These are phyloP conservation scores for Ganoderma sinense DNA, from an alignment of 1,284 basidiomycete species.

Conservation along the genomic window DNA sequence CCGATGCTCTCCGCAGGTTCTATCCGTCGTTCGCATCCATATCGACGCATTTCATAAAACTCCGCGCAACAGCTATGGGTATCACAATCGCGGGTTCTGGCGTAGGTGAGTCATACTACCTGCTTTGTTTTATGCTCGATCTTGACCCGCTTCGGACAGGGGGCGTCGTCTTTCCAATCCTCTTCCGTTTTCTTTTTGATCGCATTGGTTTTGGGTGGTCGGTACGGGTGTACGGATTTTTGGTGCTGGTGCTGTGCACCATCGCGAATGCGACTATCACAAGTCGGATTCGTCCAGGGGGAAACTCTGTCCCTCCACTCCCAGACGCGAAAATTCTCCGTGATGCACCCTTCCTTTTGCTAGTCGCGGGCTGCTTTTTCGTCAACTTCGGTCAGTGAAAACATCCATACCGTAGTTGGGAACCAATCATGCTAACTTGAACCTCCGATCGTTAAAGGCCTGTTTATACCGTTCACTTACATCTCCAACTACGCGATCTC, in stretches of 20 bases:
- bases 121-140: background rate
- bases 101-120: slow-evolving; percentile 30
- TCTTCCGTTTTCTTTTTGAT: slow-evolving; percentile 64
- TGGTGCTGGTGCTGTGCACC: slow-evolving; percentile 39
- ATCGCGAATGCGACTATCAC: slow-evolving; percentile 39
- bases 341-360: slow-evolving; percentile 40
- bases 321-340: slow-evolving; percentile 38
- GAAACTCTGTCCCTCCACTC: slow-evolving; percentile 24
- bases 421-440: background rate
- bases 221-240: slow-evolving; percentile 47
- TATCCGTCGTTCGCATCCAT: slow-evolving; percentile 36
- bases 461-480: slow-evolving; percentile 36
- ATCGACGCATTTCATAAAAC: slow-evolving; percentile 63
- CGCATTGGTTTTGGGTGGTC: slow-evolving; percentile 68
- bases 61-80: slow-evolving; percentile 61
- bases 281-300: slow-evolving; percentile 31
- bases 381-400: slow-evolving; percentile 36
- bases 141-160: slow-evolving; percentile 44
- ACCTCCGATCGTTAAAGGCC: slow-evolving; percentile 9
- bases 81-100: slow-evolving; percentile 48
- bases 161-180: slow-evolving; percentile 72
- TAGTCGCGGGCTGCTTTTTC: slow-evolving; percentile 39
- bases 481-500: slow-evolving; percentile 24
- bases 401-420: background rate
- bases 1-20: slow-evolving; percentile 31